Evolutionary conservation across 352 stramenopile species (phyloP), one percentile per base, ranked within the genome.

Genomic region (Phytophthora hybrid): DNA sequence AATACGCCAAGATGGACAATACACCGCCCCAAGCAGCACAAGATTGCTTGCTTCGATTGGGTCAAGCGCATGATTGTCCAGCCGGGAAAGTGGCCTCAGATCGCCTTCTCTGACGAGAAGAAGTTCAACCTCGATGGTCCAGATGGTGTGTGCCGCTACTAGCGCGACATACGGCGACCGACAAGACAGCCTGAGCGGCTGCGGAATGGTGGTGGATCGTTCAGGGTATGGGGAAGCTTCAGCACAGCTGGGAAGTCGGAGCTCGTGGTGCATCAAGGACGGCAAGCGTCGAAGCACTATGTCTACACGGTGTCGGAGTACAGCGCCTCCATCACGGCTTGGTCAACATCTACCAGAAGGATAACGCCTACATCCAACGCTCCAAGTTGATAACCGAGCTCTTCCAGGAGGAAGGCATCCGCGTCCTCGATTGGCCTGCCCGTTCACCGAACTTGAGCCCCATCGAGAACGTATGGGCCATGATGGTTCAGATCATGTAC

Each of bases 401-500:
- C 19, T 54, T 73, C 23, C 1, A 63, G 3, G 68, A 73, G 37
- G 19, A 65, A 41, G 2, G 57, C 1, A 51, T 64, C 8, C 64
- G 18, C 6, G 21, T 63, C 4, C 19, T 73, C 10, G 13, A 55
- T 3, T 73, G 58, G 51, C 52, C 52, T 9, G 49, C 58, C 0
- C 37, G 51, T 3, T 81, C 70, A 2, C 64, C 61, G 3, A 65
- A 78, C 34, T 23, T 67, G 3, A 37, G 47, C 23, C 26, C 29
- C 8, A 51, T 49, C 8, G 14, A 49, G 16, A 19, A 21, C 41
- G 14, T 49, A 1, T 49, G 41, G 0, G 13, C 64, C 1, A 66
- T 65, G 23, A 75, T 81, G 69, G 46, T 49, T 2, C 21, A 57
- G 5, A 4, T n/a, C 19, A 56, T 78, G 1, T 81, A 78, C 23